Evolutionary conservation across 331 rosid species (phyloP), one percentile per base, ranked within the genome.

Genomic region (Dryas integrifolia): DNA sequence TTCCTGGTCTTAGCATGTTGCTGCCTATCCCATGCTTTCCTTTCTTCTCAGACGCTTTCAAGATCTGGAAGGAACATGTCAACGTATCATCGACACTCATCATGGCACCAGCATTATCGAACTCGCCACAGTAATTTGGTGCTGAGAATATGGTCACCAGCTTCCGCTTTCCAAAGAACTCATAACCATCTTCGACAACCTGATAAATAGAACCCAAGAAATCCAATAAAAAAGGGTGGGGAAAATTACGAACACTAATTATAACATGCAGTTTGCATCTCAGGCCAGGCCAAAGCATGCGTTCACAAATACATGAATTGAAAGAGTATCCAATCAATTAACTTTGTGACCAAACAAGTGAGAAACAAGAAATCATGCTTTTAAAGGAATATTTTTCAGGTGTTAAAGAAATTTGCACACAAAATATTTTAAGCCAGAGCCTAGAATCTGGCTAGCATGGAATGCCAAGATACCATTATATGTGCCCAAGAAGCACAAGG

Each of bases 101-200:
- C 92, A 87, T 87, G 26, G 92, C 92, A 81, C 92, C 92, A 13
- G 89, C 92, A 46, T 87, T 87, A 68, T 87, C 92, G 30, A 87
- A 87, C 69, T 84, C 91, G 2, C 91, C 85, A 66, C 91, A 84
- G 77, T 84, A 87, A 78, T 84, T 84, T 56, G 88, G 88, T 9
- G 91, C 91, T 3, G 93, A 88, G 74, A 86, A 86, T 84, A 88
- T 66, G 26, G 91, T 88, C 64, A 88, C 89, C 69, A 86, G 75
- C 77, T 88, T 85, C 45, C 91, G 83, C 71, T 81, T 86, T 60
- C 89, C 95, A 55, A 88, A 88, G 83, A 88, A 88, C 72, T 88
- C 89, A 39, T 88, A 88, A 41, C 91, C 93, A 80, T 88, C 91
- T 78, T 88, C 95, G 74, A 88, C 95, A 58, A 88, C 95, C 95